A percentile compares a stretch with the other conserved stretches of the same genome.
Conservation (phyloP, 768 basidiomycete species). For the Tylopilus subfusipes region DNA sequence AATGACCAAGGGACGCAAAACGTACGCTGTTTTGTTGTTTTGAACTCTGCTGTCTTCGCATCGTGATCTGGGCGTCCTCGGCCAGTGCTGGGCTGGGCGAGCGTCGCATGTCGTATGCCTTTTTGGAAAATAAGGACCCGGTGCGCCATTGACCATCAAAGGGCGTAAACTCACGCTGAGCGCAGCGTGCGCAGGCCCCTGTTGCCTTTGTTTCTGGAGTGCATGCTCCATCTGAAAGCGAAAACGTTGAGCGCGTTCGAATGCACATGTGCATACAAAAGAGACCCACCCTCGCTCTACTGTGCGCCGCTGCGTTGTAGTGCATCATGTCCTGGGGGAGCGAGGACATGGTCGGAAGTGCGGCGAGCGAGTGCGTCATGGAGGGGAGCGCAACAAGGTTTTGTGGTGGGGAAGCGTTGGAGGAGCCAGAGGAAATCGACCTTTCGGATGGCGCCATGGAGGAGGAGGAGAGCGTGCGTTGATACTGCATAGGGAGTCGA, state of each 20-base stretch:
- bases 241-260: slow-evolving; percentile 3
- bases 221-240: slow-evolving; percentile 30
- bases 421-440: slow-evolving; percentile 32
- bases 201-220: slow-evolving; percentile 31
- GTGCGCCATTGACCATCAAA: not conserved
- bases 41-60: slow-evolving; percentile 28
- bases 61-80: slow-evolving; percentile 33
- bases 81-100: slow-evolving; percentile 31
- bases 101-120: slow-evolving; percentile 31
- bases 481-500: slow-evolving; percentile 29
- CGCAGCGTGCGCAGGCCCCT: slow-evolving; percentile 20
- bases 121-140: not conserved
- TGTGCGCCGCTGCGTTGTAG: slow-evolving; percentile 28
- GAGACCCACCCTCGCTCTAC: slow-evolving; percentile 27
- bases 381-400: slow-evolving; percentile 30
- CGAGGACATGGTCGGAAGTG: slow-evolving; percentile 30
- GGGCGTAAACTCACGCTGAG: slow-evolving; percentile 21
- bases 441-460: slow-evolving; percentile 34
- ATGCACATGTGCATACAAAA: not conserved
- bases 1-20: not conserved
- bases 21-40: slow-evolving; percentile 25
- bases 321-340: slow-evolving; percentile 32
- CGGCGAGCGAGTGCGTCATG: slow-evolving; percentile 33
- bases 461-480: slow-evolving; percentile 28
- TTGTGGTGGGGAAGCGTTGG: slow-evolving; percentile 29